These are phyloP conservation scores for Penicillium alfredii DNA, from an alignment of 495 filamentous ascomycete species.

Conservation along the genomic window DNA sequence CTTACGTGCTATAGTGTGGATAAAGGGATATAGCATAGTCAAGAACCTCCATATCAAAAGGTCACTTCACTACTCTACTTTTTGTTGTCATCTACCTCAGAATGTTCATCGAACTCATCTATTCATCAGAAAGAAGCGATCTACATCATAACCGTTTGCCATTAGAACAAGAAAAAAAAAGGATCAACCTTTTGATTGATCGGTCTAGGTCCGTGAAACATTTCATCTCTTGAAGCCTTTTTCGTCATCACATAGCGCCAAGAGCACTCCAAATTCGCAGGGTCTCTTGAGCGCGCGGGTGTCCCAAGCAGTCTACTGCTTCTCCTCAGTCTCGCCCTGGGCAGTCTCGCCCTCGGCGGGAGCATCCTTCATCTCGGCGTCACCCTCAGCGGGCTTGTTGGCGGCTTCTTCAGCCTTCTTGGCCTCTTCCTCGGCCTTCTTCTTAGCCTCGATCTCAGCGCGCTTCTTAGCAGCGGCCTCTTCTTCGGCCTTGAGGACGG, in stretches of 20 bases:
- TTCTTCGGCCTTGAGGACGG: conserved; percentile 66
- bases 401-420: conserved; percentile 46
- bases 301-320: conserved; percentile 31
- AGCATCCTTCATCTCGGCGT: conserved; percentile 54
- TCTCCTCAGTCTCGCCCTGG: conserved; percentile 36
- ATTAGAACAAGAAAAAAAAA: conserved; percentile 19
- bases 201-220: conserved; percentile 23
- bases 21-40: no score
- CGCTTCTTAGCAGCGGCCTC: conserved; percentile 79
- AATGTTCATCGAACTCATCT: conserved; percentile 24
- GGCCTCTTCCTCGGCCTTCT: conserved; percentile 47
- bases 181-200: conserved; percentile 13
- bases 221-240: conserved; percentile 16
- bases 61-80: no score
- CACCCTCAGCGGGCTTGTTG: conserved; percentile 37
- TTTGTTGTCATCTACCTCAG: no score
- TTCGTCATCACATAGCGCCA: neutral
- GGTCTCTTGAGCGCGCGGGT: conserved; percentile 1
- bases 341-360: conserved; percentile 36
- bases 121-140: conserved; percentile 23
- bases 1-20: no score
- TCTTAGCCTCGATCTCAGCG: conserved; percentile 61
- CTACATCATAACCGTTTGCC: conserved; percentile 27
- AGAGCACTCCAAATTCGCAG: neutral
- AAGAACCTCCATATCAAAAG: no score